Base-by-base conservation (phyloP, 2,329 filamentous ascomycete species). In the Lachnellula willkommii region DNA sequence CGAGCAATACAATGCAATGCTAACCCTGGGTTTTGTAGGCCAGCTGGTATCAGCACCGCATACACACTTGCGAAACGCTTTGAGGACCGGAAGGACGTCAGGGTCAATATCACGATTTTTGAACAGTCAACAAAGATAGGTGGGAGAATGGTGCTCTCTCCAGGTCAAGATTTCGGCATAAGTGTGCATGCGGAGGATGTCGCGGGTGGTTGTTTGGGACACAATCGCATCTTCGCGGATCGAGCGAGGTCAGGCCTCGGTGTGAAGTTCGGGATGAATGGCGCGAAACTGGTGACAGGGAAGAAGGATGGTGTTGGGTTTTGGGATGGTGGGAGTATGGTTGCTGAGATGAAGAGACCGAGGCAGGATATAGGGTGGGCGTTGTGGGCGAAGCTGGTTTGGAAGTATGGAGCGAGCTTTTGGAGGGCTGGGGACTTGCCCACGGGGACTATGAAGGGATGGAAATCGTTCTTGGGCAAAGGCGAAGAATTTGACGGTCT, bases 381-480 rank as follows among this genome's bases (percentile, higher is more conserved):
- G 6, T 12, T 8, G 5, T 56, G 55, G 50, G 22, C 54, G n/a
- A 50, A 47, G 20, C 36, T 61, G 1, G 12, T 56, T 14, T 56
- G 22, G 46, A 45, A 40, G 43, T 61, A 61, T 53, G 50, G 53
- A 15, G 20, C 32, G 14, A 50, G 35, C 39, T 47, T 56, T 14
- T 47, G 36, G 36, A 37, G 45, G 20, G 55, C 51, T 2, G 17
- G 39, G 5, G n/a, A 37, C 2, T 24, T 59, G 8, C 57, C 53
- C 11, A 40, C 20, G 20, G 53, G 48, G 5, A 54, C 48, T 1
- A 65, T 70, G 67, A 66, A 62, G 63, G 62, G 20, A 12, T 60
- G 50, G 15, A 28, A 26, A 28, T n/a, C 43, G 49, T 43, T 20
- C 4, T 35, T 48, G n/a, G 11, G 20, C 12, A 22, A 14, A n/a